phyloP scores from a whole-genome alignment of 768 basidiomycete genomes.

The Fistulinella prunicolor region DNA sequence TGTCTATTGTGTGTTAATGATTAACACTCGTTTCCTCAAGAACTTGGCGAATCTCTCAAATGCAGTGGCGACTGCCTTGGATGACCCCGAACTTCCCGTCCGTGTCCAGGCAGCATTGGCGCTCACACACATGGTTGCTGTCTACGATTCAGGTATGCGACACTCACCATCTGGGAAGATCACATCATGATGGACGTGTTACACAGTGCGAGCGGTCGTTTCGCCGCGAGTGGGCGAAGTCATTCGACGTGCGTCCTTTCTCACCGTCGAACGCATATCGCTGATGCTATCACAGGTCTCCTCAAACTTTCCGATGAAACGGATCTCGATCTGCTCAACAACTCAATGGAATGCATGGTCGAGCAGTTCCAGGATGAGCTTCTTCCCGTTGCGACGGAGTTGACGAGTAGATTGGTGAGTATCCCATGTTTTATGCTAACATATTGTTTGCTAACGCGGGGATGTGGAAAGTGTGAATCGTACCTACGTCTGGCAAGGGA shows the following conservation, averaged over 20 bases:
- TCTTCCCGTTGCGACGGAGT: constrained; percentile 78
- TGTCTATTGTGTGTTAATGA: neutral
- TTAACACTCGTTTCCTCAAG: constrained; percentile 32
- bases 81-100: constrained; percentile 79
- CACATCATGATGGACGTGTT: neutral
- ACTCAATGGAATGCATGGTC: constrained; percentile 83
- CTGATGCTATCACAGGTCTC: constrained; percentile 50
- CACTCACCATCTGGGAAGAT: neutral
- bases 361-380: constrained; percentile 82
- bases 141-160: constrained; percentile 57
- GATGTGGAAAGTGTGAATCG: constrained; percentile 60
- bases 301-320: constrained; percentile 89
- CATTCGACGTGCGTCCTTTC: constrained; percentile 60
- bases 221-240: constrained; percentile 81
- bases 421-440: neutral
- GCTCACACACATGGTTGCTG: constrained; percentile 69
- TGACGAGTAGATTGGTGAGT: constrained; percentile 73
- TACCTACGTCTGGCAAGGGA: constrained; percentile 79
- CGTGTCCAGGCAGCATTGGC: constrained; percentile 81
- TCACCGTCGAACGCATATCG: neutral
- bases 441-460: neutral
- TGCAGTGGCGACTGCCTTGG: constrained; percentile 62
- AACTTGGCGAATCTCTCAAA: constrained; percentile 62
- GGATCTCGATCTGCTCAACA: constrained; percentile 81
- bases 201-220: constrained; percentile 62